phyloP scores from a whole-genome alignment of 805 yeast genomes.

The Wickerhamiella musiphila region DNA sequence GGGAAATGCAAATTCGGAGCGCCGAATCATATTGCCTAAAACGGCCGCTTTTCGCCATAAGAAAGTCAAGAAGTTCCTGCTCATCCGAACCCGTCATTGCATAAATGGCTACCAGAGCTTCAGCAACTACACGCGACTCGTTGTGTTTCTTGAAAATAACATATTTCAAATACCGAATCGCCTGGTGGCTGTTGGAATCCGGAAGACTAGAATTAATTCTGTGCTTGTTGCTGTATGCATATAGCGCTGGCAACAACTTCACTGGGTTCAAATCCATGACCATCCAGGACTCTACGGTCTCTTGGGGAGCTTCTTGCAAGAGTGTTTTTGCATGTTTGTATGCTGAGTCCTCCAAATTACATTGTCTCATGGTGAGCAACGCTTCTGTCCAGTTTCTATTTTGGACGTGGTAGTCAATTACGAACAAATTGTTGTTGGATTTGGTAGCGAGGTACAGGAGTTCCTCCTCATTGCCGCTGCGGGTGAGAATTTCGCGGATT shows the following conservation, averaged over 20 bases:
- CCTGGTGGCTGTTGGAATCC: conserved; percentile 57
- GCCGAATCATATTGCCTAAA: conserved; percentile 57
- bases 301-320: conserved; percentile 46
- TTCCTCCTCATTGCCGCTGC: conserved; percentile 48
- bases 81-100: conserved; percentile 2
- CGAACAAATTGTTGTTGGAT: conserved; percentile 50
- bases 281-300: conserved; percentile 69
- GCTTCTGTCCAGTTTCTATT: conserved; percentile 61
- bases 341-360: conserved; percentile 26
- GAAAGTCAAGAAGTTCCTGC: conserved; percentile 2
- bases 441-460: conserved; percentile 50
- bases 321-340: conserved; percentile 57
- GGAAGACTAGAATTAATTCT: conserved; percentile 24
- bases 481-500: conserved; percentile 52
- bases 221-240: conserved; percentile 36
- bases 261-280: conserved; percentile 39
- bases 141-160: conserved; percentile 21
- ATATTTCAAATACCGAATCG: conserved; percentile 43
- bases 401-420: conserved; percentile 51
- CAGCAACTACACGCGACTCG: conserved; percentile 1
- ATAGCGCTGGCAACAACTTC: conserved; percentile 55
- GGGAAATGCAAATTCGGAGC: conserved; percentile 50
- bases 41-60: conserved; percentile 7
- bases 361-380: conserved; percentile 30
- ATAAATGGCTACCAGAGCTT: conserved; percentile 8